A percentile compares a stretch with the other conserved stretches of the same genome.
These are phyloP conservation scores for Omphalea diandra DNA, from an alignment of 441 rosid species.

Conservation along the genomic window DNA sequence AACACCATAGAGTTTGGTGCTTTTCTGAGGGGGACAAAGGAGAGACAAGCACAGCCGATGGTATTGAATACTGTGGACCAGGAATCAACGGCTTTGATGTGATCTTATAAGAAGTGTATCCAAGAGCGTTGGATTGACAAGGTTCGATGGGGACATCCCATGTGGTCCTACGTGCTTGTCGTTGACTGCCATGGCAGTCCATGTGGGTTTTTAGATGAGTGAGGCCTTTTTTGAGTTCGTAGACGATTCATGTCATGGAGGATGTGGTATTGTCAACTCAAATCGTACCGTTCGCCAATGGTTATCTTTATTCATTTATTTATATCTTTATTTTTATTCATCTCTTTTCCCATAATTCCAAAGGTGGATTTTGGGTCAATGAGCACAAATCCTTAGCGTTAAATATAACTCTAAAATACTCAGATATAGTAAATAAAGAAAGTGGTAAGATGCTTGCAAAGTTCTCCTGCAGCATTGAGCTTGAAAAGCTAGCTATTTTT, in stretches of 20 bases:
- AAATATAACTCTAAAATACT: too few species aligned
- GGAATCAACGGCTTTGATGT: conserved; percentile 34
- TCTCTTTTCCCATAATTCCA: too few species aligned
- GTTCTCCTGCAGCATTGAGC: too few species aligned
- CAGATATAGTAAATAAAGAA: too few species aligned
- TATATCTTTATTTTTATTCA: too few species aligned
- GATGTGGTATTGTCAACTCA: conserved; percentile 17
- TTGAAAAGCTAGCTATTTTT: too few species aligned
- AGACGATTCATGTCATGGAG: conserved; percentile 24
- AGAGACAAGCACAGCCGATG: conserved; percentile 44
- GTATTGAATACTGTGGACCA: conserved; percentile 37
- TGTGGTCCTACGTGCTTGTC: conserved; percentile 39
- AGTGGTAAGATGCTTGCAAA: too few species aligned
- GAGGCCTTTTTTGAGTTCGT: conserved; percentile 20
- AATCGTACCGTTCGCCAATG: too few species aligned
- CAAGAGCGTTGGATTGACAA: conserved; percentile 35
- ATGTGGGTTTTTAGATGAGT: conserved; percentile 28
- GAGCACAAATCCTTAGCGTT: too few species aligned
- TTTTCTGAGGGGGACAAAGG: conserved; percentile 37
- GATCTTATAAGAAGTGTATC: conserved; percentile 14
- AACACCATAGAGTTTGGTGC: conserved; percentile 41
- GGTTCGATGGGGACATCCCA: conserved; percentile 20
- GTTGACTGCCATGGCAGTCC: conserved; percentile 31
- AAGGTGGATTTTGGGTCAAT: too few species aligned
- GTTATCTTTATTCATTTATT: not conserved